Conservation (phyloP, 208 protist genomes). For the Leishmania arabica region DNA sequence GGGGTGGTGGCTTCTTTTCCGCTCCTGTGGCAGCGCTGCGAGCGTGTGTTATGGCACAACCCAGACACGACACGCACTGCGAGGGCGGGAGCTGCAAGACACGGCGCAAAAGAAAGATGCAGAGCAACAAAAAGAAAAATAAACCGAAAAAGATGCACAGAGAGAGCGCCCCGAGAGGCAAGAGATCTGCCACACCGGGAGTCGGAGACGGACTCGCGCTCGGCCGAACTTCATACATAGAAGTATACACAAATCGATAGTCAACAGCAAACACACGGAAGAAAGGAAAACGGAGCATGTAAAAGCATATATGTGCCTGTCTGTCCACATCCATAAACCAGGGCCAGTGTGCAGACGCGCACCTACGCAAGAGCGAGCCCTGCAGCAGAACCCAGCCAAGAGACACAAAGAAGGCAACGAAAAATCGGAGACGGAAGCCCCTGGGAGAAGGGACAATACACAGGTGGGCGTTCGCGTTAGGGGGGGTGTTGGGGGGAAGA, state of each 20-base stretch:
- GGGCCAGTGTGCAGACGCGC: neutral
- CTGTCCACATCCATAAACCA: too few species aligned
- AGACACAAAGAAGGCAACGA: neutral
- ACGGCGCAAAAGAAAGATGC: neutral
- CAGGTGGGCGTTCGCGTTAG: too few species aligned
- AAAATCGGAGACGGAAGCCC: neutral
- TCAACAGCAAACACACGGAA: neutral
- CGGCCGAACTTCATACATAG: neutral
- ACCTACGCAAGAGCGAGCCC: neutral
- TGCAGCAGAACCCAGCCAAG: neutral
- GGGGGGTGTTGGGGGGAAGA: too few species aligned
- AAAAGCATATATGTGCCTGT: neutral
- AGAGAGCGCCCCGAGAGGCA: neutral
- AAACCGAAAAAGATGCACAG: too few species aligned
- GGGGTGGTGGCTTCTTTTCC: neutral
- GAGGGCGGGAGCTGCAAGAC: conserved; percentile 1
- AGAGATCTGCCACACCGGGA: neutral
- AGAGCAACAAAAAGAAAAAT: neutral
- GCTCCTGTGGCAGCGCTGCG: neutral
- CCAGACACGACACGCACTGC: conserved; percentile 5
- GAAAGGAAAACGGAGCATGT: neutral
- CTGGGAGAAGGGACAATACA: neutral
- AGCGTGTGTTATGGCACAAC: neutral
- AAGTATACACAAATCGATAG: neutral
- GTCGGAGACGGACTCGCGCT: neutral